Base-by-base conservation (phyloP, 768 basidiomycete species). In the Porphyrellus cyaneotinctus region DNA sequence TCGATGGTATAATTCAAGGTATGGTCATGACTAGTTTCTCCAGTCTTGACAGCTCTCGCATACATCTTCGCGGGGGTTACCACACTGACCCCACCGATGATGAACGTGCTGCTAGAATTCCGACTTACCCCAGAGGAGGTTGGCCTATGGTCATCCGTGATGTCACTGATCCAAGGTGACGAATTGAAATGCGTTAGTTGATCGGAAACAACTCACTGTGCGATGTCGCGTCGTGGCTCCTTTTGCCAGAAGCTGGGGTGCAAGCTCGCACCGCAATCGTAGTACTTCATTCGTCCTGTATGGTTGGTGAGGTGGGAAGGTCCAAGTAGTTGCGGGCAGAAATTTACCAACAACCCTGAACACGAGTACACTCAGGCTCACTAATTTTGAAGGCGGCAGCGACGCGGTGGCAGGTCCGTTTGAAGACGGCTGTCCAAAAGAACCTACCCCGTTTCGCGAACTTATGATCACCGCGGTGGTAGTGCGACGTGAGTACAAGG, bases 31-130 rank as follows among this genome's bases (percentile, higher is more conserved):
- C 13, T 32, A 14, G 41, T 22, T 28, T 53, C 57, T 13, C 60
- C 52, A 41, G 54, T 47, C 23, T 33, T 56, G 31, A 55, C 41
- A 18, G 58, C 47, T 18, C 26, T 55, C 17, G 51, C 65, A 49
- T 60, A 61, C 1, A 57, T 61, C 48, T 67, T 63, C 24, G 61
- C 60, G 35, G 57, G 60, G 17, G 63, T 67, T 18, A 57, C 47
- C 17, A 24, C 47, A 8, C 45, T 35, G 28, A 26, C 28, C 20
- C 23, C 33, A 26, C 11, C 28, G 23, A 28, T 3, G 23, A 6
- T 17, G 41, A 42, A 26, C 2, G 30, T 46, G 43, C 35, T 48
- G 30, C 49, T 45, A 1, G 39, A 3, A 41, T 36, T 43, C 43
- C 23, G 35, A 47, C 30, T 42, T n/a, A 44, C 36, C 12, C 32